Percentiles rank a stretch among this genome's conserved stretches.
Evolutionary conservation across 345 rosid species (phyloP).

Genomic region (Nephelium lappaceum): DNA sequence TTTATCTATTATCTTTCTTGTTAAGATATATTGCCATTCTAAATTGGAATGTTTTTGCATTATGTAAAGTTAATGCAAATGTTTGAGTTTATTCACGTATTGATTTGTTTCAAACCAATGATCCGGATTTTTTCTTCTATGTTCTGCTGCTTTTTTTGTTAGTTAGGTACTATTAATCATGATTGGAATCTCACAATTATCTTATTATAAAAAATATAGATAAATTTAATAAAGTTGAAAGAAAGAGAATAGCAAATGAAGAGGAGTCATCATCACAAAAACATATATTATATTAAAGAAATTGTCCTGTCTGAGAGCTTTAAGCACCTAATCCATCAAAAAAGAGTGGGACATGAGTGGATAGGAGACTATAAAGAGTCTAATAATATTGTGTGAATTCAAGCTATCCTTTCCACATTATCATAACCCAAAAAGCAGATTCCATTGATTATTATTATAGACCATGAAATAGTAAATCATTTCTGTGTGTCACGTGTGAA

Average conservation of each 20-base stretch:
- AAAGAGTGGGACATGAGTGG: slow-evolving; percentile 5
- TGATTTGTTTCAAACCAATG: neutral
- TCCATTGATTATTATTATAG: slow-evolving; percentile 15
- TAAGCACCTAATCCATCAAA: slow-evolving; percentile 6
- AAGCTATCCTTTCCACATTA: neutral
- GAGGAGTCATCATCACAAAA: neutral
- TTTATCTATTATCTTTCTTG: too few species aligned
- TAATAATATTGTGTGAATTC: neutral
- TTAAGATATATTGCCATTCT: too few species aligned
- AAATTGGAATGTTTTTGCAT: neutral
- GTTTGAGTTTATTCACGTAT: neutral
- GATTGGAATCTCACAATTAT: neutral
- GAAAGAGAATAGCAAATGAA: neutral
- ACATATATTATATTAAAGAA: neutral
- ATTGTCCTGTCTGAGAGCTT: slow-evolving; percentile 8
- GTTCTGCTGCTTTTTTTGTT: neutral
- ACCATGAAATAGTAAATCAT: neutral
- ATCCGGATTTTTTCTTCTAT: neutral
- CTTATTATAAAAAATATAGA: neutral
- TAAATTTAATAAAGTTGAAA: neutral
- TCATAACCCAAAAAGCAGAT: slow-evolving; percentile 30
- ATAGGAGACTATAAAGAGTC: neutral
- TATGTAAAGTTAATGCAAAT: neutral
- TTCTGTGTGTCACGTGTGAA: neutral
- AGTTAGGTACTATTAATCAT: neutral